Evolutionary conservation across 2,329 filamentous ascomycete species (phyloP), one percentile per base, ranked within the genome.

Genomic region (Metarhizium anisopliae): DNA sequence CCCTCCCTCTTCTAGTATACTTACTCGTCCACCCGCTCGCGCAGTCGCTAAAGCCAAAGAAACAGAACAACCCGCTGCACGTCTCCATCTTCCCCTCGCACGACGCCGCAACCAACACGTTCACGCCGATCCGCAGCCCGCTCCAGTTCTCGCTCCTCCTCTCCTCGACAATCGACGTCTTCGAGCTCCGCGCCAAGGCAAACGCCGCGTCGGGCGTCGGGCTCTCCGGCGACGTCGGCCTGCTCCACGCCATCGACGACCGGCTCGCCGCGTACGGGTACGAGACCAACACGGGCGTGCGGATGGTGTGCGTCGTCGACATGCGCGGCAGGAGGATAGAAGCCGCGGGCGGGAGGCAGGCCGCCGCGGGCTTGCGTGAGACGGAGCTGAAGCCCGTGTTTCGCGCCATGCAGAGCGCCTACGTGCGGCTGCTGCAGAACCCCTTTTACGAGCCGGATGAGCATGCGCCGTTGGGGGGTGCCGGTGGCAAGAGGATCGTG

Each of bases 51-150:
- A 29, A 20, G 35, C 18, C 38, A 29, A 29, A 16, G 7, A 10
- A 40, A n/a, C 36, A 97, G 92, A 95, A 97, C 76, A 96, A 96
- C 68, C 94, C 93, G 57, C 86, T 97, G 61, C 93, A 97, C 74
- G 89, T 96, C 64, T 85, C 90, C 58, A 84, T 95, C 68, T 96
- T 96, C 72, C 88, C 90, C 53, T 87, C 86, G 50, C 82, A 89
- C 77, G 77, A 81, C 66, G 74, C 79, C 51, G 62, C 78, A 53
- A 78, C 77, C 62, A 75, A 78, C 70, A 74, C 72, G 55, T 75
- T 77, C 62, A 66, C 72, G 7, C 81, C 82, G 40, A 75, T 87
- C 61, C 85, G 86, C 64, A 87, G 86, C 18, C 79, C 84, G n/a
- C 82, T 97, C 11, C 90, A 96, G 68, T 96, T 94, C 76, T 90